phyloP scores from a whole-genome alignment of 1,284 basidiomycete species.

The Ceratobasidium sp. region DNA sequence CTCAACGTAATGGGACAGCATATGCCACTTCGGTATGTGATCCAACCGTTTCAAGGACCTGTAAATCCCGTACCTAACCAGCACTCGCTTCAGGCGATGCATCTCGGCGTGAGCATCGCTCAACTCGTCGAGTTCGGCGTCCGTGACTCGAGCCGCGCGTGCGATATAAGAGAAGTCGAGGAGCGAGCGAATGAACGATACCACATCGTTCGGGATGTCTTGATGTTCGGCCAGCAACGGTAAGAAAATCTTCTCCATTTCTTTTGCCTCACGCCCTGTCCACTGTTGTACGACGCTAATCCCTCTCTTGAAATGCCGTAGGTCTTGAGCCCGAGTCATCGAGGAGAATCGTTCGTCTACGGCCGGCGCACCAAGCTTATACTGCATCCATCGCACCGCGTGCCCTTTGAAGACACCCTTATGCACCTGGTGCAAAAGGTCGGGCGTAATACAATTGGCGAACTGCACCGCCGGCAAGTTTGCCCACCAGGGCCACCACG shows the following conservation, averaged over 20 bases:
- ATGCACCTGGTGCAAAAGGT: constrained; percentile 57
- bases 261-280: constrained; percentile 18
- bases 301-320: background rate
- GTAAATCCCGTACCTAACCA: background rate
- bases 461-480: constrained; percentile 46
- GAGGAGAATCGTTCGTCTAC: no score
- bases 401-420: constrained; percentile 58
- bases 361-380: background rate
- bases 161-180: constrained; percentile 16
- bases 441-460: constrained; percentile 53
- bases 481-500: constrained; percentile 21
- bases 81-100: constrained; percentile 21
- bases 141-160: background rate
- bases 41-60: background rate
- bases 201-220: background rate
- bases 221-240: background rate
- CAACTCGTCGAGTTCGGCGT: constrained; percentile 39
- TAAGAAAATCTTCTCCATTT: constrained; percentile 19
- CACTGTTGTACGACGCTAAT: background rate
- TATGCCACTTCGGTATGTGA: constrained; percentile 34
- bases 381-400: background rate
- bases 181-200: background rate
- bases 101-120: constrained; percentile 42
- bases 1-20: constrained; percentile 30
- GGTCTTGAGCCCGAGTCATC: background rate